These are phyloP conservation scores for Fraxinus americana DNA, from an alignment of 257 asterid genomes.

Conservation along the genomic window DNA sequence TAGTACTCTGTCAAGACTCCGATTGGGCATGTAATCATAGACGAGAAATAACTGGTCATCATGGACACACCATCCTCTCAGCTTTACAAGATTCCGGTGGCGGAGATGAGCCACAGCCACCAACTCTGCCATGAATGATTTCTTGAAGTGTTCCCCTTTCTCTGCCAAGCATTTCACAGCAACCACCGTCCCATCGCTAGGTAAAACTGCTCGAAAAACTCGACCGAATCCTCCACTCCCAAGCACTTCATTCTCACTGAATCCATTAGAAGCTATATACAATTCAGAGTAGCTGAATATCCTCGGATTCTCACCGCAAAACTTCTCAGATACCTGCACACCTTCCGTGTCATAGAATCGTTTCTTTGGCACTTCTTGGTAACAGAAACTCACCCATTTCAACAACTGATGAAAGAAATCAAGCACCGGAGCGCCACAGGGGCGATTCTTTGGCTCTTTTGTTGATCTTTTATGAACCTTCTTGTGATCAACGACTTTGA, in stretches of 20 bases:
- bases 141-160: conserved; percentile 73
- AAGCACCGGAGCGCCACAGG: conserved; percentile 36
- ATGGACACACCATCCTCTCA: conserved; percentile 92
- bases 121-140: conserved; percentile 89
- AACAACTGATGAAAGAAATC: conserved; percentile 38
- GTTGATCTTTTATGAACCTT: conserved; percentile 5
- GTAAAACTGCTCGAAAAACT: conserved; percentile 76
- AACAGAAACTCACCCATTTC: conserved; percentile 46
- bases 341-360: conserved; percentile 76
- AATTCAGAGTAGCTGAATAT: conserved; percentile 88
- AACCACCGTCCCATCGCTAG: conserved; percentile 79
- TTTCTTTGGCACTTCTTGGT: conserved; percentile 22
- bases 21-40: conserved; percentile 92
- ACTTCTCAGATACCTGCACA: conserved; percentile 46
- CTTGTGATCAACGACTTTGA: conserved; percentile 17
- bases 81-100: conserved; percentile 86
- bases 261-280: conserved; percentile 76
- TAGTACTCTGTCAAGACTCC: conserved; percentile 84
- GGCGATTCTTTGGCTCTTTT: conserved; percentile 23
- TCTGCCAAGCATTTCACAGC: conserved; percentile 90
- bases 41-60: conserved; percentile 74
- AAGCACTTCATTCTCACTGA: conserved; percentile 49
- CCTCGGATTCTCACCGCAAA: conserved; percentile 64
- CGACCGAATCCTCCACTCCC: conserved; percentile 94
- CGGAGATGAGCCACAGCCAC: conserved; percentile 97